phyloP scores from a whole-genome alignment of 768 basidiomycete genomes.

The Thelephora aurantiotincta region DNA sequence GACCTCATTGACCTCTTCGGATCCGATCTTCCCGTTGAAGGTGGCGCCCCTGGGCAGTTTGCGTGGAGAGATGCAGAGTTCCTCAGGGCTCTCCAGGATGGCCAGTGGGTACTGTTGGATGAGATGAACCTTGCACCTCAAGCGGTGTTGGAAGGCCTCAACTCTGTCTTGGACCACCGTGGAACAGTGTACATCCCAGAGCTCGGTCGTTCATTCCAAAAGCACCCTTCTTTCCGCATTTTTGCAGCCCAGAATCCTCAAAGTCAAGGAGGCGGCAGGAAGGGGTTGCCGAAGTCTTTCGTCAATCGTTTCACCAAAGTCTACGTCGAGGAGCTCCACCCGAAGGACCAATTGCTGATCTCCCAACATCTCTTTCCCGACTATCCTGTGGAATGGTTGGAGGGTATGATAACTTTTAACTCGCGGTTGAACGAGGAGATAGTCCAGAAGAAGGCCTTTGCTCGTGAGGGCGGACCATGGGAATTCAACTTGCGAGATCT shows the following conservation, averaged over 20 bases:
- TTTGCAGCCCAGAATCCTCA: conserved; percentile 98
- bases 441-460: conserved; percentile 51
- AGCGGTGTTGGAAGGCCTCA: conserved; percentile 91
- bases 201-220: conserved; percentile 72
- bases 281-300: conserved; percentile 95
- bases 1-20: conserved; percentile 95
- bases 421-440: conserved; percentile 52
- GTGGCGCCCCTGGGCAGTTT: conserved; percentile 83
- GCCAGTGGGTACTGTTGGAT: conserved; percentile 94
- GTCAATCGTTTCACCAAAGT: conserved; percentile 98
- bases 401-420: conserved; percentile 77
- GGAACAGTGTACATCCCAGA: conserved; percentile 94
- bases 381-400: conserved; percentile 36
- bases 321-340: conserved; percentile 73
- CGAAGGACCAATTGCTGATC: conserved; percentile 64
- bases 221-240: conserved; percentile 90
- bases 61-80: conserved; percentile 98
- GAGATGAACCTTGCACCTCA: conserved; percentile 99
- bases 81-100: conserved; percentile 82
- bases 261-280: conserved; percentile 91
- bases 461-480: conserved; percentile 79
- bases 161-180: conserved; percentile 90
- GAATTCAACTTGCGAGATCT: conserved; percentile 97
- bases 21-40: conserved; percentile 89
- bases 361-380: conserved; percentile 62